Conservation (phyloP, 192 early-diverging fungal species). For the Rhizophagus sp. region DNA sequence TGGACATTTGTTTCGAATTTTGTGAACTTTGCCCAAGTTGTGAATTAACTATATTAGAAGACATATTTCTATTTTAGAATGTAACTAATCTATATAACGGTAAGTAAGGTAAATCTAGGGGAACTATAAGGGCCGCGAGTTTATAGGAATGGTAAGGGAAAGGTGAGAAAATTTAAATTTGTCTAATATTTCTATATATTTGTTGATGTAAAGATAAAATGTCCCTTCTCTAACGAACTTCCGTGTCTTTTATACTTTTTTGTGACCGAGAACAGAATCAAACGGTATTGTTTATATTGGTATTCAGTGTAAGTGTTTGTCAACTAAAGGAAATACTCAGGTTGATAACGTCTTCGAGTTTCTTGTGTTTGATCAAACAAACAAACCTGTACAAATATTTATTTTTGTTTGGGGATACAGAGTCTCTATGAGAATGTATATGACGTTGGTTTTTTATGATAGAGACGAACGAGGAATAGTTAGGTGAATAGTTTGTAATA, state of each 20-base stretch:
- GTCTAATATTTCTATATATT: not conserved
- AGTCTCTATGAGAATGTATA: not conserved
- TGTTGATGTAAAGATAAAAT: not conserved
- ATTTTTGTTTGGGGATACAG: not conserved
- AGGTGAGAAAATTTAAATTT: not conserved
- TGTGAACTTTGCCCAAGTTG: not conserved
- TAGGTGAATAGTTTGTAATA: too few species aligned
- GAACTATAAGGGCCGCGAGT: not conserved
- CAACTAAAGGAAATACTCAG: not conserved
- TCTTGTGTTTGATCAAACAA: not conserved
- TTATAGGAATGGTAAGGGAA: not conserved
- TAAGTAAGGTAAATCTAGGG: not conserved
- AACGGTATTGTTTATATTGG: not conserved
- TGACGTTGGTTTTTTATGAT: not conserved
- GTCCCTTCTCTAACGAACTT: not conserved
- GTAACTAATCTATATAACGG: not conserved
- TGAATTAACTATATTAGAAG: not conserved
- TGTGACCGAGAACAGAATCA: not conserved
- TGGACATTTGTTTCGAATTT: not conserved
- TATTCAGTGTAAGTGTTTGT: not conserved
- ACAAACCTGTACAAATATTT: not conserved
- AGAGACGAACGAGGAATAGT: not conserved
- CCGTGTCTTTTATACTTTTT: not conserved
- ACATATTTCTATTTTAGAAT: not conserved
- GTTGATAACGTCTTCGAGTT: not conserved